Evolutionary conservation across 2,329 filamentous ascomycete genomes (phyloP).

Genomic region (Xylariaceae sp.): DNA sequence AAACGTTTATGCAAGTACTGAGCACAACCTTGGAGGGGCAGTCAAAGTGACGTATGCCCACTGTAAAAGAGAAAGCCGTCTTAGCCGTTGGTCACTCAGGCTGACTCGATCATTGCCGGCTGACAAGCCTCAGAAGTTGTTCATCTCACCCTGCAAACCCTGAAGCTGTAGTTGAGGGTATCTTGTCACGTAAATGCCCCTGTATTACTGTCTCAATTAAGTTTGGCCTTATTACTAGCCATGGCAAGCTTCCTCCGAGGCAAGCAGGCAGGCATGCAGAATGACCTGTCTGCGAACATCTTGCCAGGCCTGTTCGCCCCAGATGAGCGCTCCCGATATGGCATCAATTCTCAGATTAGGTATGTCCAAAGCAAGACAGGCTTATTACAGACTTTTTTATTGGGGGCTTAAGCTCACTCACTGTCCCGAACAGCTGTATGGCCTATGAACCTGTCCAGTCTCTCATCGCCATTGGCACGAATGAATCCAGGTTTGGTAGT

Average conservation of each 20-base stretch:
- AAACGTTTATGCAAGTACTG: not conserved
- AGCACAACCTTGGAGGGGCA: conserved; percentile 8
- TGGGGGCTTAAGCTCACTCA: not conserved
- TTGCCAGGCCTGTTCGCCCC: conserved; percentile 78
- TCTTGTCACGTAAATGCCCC: not conserved
- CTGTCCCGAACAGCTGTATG: conserved; percentile 65
- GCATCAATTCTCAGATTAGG: conserved; percentile 79
- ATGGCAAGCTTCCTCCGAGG: conserved; percentile 91
- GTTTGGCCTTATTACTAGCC: not conserved
- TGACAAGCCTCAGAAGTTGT: not conserved
- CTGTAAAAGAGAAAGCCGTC: too few relatives aligned
- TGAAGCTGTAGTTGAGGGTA: too few relatives aligned
- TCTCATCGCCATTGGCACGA: conserved; percentile 89
- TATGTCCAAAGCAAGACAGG: conserved; percentile 47
- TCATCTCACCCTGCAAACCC: conserved; percentile 1
- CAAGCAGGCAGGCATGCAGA: conserved; percentile 92
- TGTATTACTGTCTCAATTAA: not conserved
- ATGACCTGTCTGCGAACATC: conserved; percentile 85
- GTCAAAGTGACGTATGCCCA: conserved; percentile 15
- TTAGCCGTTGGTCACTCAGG: conserved; percentile 9
- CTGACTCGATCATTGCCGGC: not conserved
- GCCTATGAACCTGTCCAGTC: conserved; percentile 95
- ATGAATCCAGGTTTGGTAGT: conserved; percentile 81
- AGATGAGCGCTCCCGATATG: conserved; percentile 83
- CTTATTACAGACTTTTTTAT: not conserved